Percentiles rank a stretch among this genome's conserved stretches.
Conservation (phyloP, 768 basidiomycete genomes). For the Xanthoconium purpureum region DNA sequence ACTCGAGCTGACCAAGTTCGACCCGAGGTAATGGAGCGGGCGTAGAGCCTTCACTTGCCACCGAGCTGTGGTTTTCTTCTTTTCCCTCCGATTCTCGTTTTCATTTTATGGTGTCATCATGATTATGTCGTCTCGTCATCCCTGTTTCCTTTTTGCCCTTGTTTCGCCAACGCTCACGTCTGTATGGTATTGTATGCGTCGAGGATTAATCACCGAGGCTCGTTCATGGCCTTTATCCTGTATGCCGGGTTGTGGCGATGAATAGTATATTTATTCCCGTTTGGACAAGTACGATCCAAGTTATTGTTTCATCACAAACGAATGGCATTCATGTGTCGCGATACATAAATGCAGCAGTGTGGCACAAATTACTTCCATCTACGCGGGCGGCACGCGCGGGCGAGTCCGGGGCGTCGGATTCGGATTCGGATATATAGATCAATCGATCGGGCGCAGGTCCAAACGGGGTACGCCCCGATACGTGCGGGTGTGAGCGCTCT, state of each 20-base stretch:
- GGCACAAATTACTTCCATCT: too few relatives aligned
- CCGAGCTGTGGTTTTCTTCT: conserved; percentile 7
- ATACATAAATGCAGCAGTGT: too few relatives aligned
- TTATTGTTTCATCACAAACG: too few relatives aligned
- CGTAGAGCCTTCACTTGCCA: conserved; percentile 1
- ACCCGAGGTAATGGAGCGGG: background rate
- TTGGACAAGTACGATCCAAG: too few relatives aligned
- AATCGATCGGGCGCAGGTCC: background rate
- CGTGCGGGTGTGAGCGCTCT: background rate
- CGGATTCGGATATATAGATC: background rate
- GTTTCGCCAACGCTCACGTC: background rate
- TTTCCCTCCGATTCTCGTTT: background rate
- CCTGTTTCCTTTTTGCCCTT: background rate
- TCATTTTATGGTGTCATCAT: background rate
- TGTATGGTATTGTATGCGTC: conserved; percentile 1
- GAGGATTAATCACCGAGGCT: conserved; percentile 19
- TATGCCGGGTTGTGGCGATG: background rate
- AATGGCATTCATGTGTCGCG: too few relatives aligned
- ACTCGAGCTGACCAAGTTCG: background rate
- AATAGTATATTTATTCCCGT: background rate
- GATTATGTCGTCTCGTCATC: background rate
- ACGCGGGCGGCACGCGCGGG: too few relatives aligned
- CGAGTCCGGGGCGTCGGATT: too few relatives aligned
- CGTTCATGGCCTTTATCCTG: background rate
- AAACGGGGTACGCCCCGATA: background rate